phyloP scores from a whole-genome alignment of 257 asterid species.

The Plantago major region DNA sequence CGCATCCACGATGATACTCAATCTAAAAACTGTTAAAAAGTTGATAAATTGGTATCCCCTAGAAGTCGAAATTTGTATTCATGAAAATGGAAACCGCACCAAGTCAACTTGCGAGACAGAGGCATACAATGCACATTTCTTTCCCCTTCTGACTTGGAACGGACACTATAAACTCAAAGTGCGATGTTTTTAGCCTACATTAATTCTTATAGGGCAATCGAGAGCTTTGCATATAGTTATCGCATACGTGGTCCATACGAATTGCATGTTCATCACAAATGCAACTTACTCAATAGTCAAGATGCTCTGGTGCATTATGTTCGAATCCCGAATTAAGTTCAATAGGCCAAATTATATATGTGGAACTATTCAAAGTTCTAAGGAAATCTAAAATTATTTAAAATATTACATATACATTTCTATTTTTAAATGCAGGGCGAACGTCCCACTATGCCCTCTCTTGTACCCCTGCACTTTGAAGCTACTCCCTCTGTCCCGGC shows the following conservation, averaged over 20 bases:
- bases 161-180: conserved; percentile 2
- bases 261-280: background rate
- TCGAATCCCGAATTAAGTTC: background rate
- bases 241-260: conserved; percentile 9
- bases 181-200: background rate
- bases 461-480: no score
- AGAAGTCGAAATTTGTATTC: background rate
- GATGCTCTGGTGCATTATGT: conserved; percentile 1
- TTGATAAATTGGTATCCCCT: no score
- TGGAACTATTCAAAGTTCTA: no score
- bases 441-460: no score
- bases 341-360: no score
- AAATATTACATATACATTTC: no score
- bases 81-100: background rate
- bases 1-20: no score
- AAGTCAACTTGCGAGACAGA: conserved; percentile 2
- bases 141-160: conserved; percentile 5
- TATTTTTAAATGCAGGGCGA: no score
- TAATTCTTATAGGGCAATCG: conserved; percentile 4
- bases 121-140: background rate
- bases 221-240: background rate
- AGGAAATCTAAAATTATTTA: no score
- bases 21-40: no score
- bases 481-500: no score
- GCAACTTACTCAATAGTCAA: conserved; percentile 5